Conservation (phyloP, 805 yeast genomes). For the Kurtzmaniella fragi region DNA sequence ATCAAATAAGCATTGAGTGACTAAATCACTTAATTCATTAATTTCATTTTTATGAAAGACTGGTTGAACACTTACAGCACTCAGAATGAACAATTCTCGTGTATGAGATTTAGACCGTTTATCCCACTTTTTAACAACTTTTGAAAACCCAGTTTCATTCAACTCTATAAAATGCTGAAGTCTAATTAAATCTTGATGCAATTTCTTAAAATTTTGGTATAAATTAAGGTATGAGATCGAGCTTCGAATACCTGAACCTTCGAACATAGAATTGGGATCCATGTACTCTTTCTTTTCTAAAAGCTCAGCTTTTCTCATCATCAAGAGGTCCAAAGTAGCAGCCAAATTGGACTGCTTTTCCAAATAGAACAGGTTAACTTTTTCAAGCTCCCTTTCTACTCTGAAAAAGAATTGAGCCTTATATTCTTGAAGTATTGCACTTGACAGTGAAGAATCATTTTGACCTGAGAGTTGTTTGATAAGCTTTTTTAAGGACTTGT, state of each 20-base stretch:
- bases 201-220: constrained; percentile 84
- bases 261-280: constrained; percentile 1
- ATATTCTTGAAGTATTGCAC: constrained; percentile 64
- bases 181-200: constrained; percentile 81
- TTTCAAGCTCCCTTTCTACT: constrained; percentile 90
- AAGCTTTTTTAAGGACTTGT: constrained; percentile 87
- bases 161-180: constrained; percentile 91
- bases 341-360: constrained; percentile 88
- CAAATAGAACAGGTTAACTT: constrained; percentile 86
- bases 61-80: constrained; percentile 95
- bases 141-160: constrained; percentile 93
- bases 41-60: constrained; percentile 89
- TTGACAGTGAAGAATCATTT: constrained; percentile 1
- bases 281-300: constrained; percentile 19
- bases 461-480: constrained; percentile 72
- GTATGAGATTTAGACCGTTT: constrained; percentile 93
- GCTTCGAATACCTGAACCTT: constrained; percentile 42
- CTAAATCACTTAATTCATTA: constrained; percentile 75
- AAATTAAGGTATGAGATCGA: constrained; percentile 77
- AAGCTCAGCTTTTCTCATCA: constrained; percentile 60
- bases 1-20: constrained; percentile 63
- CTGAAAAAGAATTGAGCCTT: constrained; percentile 87
- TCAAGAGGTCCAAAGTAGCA: constrained; percentile 68
- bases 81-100: constrained; percentile 82
- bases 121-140: constrained; percentile 97